phyloP scores from a whole-genome alignment of 2,329 filamentous ascomycete species.

The Fusarium armeniacum region DNA sequence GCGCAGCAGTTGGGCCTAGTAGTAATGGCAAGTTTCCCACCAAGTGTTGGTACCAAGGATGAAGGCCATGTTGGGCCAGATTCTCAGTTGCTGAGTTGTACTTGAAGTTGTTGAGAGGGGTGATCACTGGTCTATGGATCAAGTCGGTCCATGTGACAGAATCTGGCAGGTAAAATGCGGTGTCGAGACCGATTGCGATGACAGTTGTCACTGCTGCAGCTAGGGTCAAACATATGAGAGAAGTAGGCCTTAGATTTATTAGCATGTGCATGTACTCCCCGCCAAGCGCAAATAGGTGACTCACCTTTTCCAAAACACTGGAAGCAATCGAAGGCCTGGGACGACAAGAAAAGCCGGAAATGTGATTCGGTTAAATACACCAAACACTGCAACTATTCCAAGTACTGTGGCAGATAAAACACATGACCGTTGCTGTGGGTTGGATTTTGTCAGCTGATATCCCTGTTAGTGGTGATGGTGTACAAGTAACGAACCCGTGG shows the following conservation, averaged over 20 bases:
- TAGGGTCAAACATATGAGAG: slow-evolving; percentile 73
- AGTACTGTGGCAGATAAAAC: slow-evolving; percentile 82
- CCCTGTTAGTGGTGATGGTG: slow-evolving; percentile 12
- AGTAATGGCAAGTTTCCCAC: slow-evolving; percentile 78
- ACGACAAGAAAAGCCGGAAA: slow-evolving; percentile 94
- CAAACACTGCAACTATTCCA: slow-evolving; percentile 85
- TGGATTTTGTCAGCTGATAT: slow-evolving; percentile 47
- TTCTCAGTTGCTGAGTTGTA: slow-evolving; percentile 81
- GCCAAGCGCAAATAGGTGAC: slow-evolving; percentile 50
- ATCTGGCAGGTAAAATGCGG: slow-evolving; percentile 80
- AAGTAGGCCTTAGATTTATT: slow-evolving; percentile 63
- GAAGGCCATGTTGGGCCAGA: slow-evolving; percentile 80
- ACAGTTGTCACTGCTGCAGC: slow-evolving; percentile 77
- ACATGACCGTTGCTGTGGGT: slow-evolving; percentile 76
- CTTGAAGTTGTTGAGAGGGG: slow-evolving; percentile 81
- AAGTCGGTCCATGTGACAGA: slow-evolving; percentile 76
- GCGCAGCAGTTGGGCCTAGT: slow-evolving; percentile 75
- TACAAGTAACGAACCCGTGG: slow-evolving; percentile 72
- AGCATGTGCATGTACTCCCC: slow-evolving; percentile 35
- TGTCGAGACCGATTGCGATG: slow-evolving; percentile 85
- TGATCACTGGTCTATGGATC: slow-evolving; percentile 75
- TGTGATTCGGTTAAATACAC: slow-evolving; percentile 96
- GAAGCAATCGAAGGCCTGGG: slow-evolving; percentile 84
- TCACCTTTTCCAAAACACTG: slow-evolving; percentile 86
- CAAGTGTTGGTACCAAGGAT: slow-evolving; percentile 83